A percentile compares a stretch with the other conserved stretches of the same genome.
These are phyloP conservation scores for Solanum pinnatisectum DNA, from an alignment of 257 asterid genomes.

Conservation along the genomic window DNA sequence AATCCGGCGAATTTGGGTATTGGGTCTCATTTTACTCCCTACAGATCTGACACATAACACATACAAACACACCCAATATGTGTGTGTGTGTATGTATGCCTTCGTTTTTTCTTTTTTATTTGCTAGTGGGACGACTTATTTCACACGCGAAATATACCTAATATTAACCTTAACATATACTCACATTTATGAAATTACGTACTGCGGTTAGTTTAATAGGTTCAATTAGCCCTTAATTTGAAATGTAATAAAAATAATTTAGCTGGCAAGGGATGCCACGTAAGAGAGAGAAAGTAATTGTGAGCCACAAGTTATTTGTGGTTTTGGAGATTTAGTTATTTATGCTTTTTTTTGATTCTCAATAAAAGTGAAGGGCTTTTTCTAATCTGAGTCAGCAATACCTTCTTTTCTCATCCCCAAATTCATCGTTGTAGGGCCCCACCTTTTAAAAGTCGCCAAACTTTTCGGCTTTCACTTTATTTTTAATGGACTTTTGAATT, in stretches of 20 bases:
- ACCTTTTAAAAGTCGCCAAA: constrained; percentile 27
- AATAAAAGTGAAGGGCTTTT: constrained; percentile 37
- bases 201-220: fast-evolving
- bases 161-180: background rate
- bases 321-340: constrained; percentile 17
- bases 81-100: background rate
- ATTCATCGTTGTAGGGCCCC: background rate
- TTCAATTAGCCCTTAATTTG: too few relatives aligned
- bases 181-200: background rate
- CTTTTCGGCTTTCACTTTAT: constrained; percentile 13
- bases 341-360: constrained; percentile 12
- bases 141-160: background rate
- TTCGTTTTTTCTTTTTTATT: background rate
- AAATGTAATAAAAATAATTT: background rate
- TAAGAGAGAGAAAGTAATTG: constrained; percentile 26
- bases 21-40: constrained; percentile 1
- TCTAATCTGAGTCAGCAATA: constrained; percentile 41
- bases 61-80: background rate
- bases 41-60: constrained; percentile 9
- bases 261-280: constrained; percentile 29
- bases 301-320: constrained; percentile 79
- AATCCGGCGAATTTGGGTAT: constrained; percentile 13
- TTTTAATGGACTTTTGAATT: background rate
- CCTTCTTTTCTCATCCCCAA: background rate
- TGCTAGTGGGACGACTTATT: background rate